Percentiles rank a stretch among this genome's conserved stretches.
These are phyloP conservation scores for Nakazawaea anatomiae DNA, from an alignment of 805 yeast species.

Conservation along the genomic window DNA sequence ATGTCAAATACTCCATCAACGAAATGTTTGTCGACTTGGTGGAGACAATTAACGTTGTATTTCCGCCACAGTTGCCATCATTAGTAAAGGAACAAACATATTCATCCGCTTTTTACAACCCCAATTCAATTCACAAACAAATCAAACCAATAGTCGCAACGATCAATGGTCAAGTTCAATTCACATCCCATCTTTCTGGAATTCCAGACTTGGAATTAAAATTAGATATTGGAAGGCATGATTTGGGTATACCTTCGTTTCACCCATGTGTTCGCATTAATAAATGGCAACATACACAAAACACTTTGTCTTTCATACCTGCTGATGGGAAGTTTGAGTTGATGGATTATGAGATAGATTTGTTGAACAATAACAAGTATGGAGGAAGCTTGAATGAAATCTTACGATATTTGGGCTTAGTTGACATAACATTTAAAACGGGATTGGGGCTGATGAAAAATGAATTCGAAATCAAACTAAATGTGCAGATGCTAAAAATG, in stretches of 20 bases:
- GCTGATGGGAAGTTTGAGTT: slow-evolving; percentile 76
- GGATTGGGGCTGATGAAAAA: slow-evolving; percentile 46
- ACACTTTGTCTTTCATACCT: slow-evolving; percentile 64
- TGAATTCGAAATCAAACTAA: slow-evolving; percentile 59
- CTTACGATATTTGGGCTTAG: slow-evolving; percentile 37
- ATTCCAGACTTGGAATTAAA: slow-evolving; percentile 63
- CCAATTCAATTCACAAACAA: slow-evolving; percentile 15
- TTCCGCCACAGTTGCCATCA: slow-evolving; percentile 25
- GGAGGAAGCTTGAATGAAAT: slow-evolving; percentile 17
- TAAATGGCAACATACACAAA: slow-evolving; percentile 38
- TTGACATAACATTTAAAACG: slow-evolving; percentile 46
- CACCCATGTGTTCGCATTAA: slow-evolving; percentile 63
- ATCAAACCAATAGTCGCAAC: slow-evolving; percentile 41
- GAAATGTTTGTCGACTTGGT: slow-evolving; percentile 81
- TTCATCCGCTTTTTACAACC: slow-evolving; percentile 18
- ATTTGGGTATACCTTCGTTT: slow-evolving; percentile 53
- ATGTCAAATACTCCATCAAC: slow-evolving; percentile 69
- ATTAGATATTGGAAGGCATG: slow-evolving; percentile 40
- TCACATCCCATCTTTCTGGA: slow-evolving; percentile 71
- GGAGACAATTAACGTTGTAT: slow-evolving; percentile 56
- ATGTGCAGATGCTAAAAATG: slow-evolving; percentile 36
- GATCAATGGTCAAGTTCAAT: slow-evolving; percentile 58
- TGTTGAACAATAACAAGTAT: slow-evolving; percentile 24
- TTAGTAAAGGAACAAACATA: slow-evolving; percentile 11
- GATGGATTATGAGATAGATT: slow-evolving; percentile 57